Percentiles rank a stretch among this genome's conserved stretches.
Conservation (phyloP, 257 asterid genomes). For the Solanum peruvianum region DNA sequence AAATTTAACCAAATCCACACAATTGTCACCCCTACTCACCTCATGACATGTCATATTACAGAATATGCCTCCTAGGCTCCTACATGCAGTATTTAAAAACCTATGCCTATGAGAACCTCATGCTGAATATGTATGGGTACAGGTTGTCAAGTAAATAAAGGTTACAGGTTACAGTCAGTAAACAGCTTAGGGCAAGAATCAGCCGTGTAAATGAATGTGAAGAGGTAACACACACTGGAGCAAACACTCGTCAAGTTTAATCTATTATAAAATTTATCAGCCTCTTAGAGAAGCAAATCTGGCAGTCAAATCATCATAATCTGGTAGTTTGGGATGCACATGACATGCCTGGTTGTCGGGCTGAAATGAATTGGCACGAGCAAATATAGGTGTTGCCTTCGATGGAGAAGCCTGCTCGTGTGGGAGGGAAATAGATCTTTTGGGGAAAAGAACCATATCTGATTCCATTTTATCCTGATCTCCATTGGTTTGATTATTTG, state of each 20-base stretch:
- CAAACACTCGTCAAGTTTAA: background rate
- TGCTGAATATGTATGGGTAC: background rate
- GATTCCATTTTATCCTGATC: slow-evolving; percentile 14
- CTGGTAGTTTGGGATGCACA: slow-evolving; percentile 94
- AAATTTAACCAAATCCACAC: background rate
- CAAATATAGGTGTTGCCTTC: slow-evolving; percentile 29
- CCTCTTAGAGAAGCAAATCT: slow-evolving; percentile 83
- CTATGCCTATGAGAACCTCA: background rate
- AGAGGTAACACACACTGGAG: background rate
- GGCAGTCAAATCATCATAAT: slow-evolving; percentile 89
- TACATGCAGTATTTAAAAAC: background rate
- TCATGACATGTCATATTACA: background rate
- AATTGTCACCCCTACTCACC: background rate
- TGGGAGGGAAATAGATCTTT: slow-evolving; percentile 76
- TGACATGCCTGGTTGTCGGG: slow-evolving; percentile 64
- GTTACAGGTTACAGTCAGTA: background rate
- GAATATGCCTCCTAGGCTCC: background rate
- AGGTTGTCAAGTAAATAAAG: background rate
- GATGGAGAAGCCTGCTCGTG: slow-evolving; percentile 22
- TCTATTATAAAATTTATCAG: slow-evolving; percentile 7
- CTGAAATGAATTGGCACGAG: slow-evolving; percentile 70
- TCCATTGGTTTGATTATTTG: slow-evolving; percentile 13
- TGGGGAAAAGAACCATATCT: slow-evolving; percentile 26
- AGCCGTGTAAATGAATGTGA: background rate
- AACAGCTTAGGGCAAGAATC: background rate